These are phyloP conservation scores for Austroboletus eburneus DNA, from an alignment of 768 basidiomycete species.

Conservation along the genomic window DNA sequence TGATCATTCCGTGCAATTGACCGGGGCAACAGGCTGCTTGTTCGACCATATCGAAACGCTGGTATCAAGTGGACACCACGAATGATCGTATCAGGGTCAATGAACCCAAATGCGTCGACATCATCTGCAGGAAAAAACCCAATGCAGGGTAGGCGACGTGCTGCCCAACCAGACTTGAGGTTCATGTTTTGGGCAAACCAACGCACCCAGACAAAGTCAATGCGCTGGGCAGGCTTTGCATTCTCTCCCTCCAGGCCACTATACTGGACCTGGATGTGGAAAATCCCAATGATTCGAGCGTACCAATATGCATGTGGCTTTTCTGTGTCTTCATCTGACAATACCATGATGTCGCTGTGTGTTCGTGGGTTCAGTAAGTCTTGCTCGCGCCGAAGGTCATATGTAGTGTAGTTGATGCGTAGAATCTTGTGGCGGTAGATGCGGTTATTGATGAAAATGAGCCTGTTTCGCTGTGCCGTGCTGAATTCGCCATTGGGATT, in stretches of 20 bases:
- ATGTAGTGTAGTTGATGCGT: slow-evolving; percentile 4
- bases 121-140: not conserved
- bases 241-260: not conserved
- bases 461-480: not conserved
- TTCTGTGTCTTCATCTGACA: not conserved
- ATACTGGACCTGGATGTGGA: not conserved
- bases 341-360: not conserved
- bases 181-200: not conserved
- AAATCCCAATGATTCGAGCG: not conserved
- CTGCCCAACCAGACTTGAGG: not conserved
- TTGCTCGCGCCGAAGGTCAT: slow-evolving; percentile 2
- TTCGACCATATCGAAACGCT: not conserved
- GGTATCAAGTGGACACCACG: not conserved
- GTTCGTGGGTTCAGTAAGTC: not conserved
- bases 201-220: slow-evolving; percentile 1
- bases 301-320: not conserved
- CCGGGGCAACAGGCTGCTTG: not conserved
- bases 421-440: not conserved
- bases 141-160: not conserved
- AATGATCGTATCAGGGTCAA: not conserved
- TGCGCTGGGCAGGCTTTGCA: not conserved
- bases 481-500: not conserved
- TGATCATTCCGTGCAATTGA: slow-evolving; percentile 1
- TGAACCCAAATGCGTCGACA: not conserved
- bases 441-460: not conserved